Evolutionary conservation across 805 yeast species (phyloP).

Genomic region (Sugiyamaella lignohabitans): DNA sequence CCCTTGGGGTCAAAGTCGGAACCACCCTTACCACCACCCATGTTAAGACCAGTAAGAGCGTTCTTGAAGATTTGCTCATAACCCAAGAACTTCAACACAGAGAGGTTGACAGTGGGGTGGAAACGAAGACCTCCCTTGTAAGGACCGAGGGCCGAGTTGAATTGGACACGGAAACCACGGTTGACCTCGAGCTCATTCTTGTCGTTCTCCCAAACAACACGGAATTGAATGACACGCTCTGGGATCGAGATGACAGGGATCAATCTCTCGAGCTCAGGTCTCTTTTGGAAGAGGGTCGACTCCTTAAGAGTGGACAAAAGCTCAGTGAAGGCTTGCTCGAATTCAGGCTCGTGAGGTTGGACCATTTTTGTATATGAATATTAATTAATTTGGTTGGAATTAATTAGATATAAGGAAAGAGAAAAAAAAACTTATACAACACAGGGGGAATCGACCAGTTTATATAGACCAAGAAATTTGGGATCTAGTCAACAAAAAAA

Average conservation of each 20-base stretch:
- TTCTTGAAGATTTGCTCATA: constrained; percentile 98
- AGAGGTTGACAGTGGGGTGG: constrained; percentile 94
- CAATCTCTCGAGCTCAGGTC: constrained; percentile 85
- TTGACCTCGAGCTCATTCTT: constrained; percentile 85
- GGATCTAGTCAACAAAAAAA: too few species aligned
- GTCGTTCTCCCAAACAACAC: constrained; percentile 98
- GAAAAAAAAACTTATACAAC: constrained; percentile 1
- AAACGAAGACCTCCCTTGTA: constrained; percentile 98
- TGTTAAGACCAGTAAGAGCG: constrained; percentile 92
- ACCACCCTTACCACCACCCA: constrained; percentile 99
- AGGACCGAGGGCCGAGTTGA: constrained; percentile 97
- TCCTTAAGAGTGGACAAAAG: constrained; percentile 80
- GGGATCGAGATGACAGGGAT: constrained; percentile 89
- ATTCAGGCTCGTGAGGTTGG: constrained; percentile 93
- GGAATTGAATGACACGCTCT: constrained; percentile 92
- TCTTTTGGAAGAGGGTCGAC: constrained; percentile 80
- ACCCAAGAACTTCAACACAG: constrained; percentile 92
- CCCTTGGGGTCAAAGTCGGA: constrained; percentile 97
- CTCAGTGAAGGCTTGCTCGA: constrained; percentile 97
- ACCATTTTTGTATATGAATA: constrained; percentile 49
- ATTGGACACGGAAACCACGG: constrained; percentile 97
- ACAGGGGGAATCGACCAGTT: too few species aligned
- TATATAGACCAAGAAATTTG: too few species aligned
- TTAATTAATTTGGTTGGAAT: background rate
- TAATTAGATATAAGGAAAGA: background rate